Evolutionary conservation across 2,329 filamentous ascomycete species (phyloP), one percentile per base, ranked within the genome.

Genomic region (Drechslerella dactyloides): DNA sequence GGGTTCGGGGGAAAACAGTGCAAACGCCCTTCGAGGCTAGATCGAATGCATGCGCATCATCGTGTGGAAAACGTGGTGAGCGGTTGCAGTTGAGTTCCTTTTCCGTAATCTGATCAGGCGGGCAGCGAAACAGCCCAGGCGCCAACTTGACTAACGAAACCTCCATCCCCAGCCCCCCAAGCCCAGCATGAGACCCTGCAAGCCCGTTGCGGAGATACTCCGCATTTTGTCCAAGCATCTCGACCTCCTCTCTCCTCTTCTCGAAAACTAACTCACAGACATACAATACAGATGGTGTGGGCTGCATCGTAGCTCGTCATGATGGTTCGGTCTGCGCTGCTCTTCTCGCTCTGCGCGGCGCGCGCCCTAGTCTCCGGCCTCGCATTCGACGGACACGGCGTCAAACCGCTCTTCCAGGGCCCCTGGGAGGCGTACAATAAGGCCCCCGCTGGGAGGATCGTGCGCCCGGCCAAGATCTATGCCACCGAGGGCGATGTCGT

Each of bases 401-500:
- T 59, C 11, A 50, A 70, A 37, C n/a, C 80, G 0, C 62, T 80
- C 4, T 81, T 80, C 44, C 79, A 78, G 27, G 81, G 80, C 2
- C 78, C 79, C 1, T 81, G 80, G 81, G 79, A 81, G 42, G 62
- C 69, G 8, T 79, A 79, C 56, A 80, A 81, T 54, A 77, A 78
- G 46, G 80, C 80, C 64, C 73, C 30, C 76, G 79, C 61, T 80
- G 81, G 73, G 76, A 77, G 2, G n/a, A 74, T 77, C 54, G 80
- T 81, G 48, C 70, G 74, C 17, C 79, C 81, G 0, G 68, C 74
- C 11, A 75, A 76, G 23, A 77, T 81, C 30, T 80, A 78, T 66
- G 75, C 75, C 42, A 77, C 75, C 15, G 76, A 79, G 27, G 80
- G 80, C 11, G 51, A 64, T 17, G 60, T 70, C 44, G 44, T 17